These are phyloP conservation scores for Paulownia fortunei DNA, from an alignment of 257 asterid species.

Conservation along the genomic window DNA sequence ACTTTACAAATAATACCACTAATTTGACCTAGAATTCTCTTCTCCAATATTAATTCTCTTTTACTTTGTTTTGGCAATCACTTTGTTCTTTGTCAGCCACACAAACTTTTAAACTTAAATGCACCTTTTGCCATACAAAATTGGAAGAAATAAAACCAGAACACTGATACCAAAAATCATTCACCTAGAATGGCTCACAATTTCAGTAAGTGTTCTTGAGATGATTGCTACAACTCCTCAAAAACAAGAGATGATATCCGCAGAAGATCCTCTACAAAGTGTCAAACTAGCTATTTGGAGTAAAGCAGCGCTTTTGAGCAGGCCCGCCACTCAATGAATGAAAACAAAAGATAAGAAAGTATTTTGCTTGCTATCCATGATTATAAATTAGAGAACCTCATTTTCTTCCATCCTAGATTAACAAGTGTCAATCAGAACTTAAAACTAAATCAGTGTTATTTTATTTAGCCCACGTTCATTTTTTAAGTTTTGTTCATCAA, in stretches of 20 bases:
- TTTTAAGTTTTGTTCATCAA: slow-evolving; percentile 7
- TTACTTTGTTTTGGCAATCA: not conserved
- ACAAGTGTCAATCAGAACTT: slow-evolving; percentile 1
- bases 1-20: slow-evolving; percentile 4
- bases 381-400: not conserved
- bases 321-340: not conserved
- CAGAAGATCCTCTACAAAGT: not conserved
- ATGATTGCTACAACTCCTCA: not conserved
- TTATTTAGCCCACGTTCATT: not conserved
- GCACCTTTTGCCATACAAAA: not conserved
- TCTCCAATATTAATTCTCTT: not conserved
- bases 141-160: not conserved
- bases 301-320: not conserved
- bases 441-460: not conserved
- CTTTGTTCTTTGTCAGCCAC: not conserved
- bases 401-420: slow-evolving; percentile 1
- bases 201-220: not conserved
- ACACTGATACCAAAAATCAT: not conserved
- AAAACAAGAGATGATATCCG: not conserved
- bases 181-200: not conserved
- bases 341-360: not conserved
- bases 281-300: not conserved
- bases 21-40: not conserved
- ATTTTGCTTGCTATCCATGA: not conserved
- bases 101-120: no score